These are phyloP conservation scores for Tilletia walkeri DNA, from an alignment of 1,284 basidiomycete species.

Conservation along the genomic window DNA sequence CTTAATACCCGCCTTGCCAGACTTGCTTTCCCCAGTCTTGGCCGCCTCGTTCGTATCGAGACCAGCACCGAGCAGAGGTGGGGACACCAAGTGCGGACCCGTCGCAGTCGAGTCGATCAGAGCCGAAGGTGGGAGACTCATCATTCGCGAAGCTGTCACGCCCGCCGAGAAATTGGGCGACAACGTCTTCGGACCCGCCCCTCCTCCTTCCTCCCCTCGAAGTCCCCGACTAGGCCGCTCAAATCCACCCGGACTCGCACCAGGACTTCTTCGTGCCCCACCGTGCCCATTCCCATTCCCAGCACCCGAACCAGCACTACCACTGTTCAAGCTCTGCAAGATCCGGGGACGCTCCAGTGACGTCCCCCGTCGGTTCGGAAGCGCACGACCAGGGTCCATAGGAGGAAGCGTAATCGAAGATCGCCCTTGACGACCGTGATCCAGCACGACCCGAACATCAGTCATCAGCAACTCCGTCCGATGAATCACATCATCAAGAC, in stretches of 20 bases:
- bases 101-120: not conserved
- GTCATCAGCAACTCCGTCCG: conserved; percentile 39
- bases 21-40: not conserved
- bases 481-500: conserved; percentile 41
- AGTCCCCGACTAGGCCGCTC: not conserved
- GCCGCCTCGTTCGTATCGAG: not conserved
- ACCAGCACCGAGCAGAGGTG: not conserved
- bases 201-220: not conserved
- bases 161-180: not conserved
- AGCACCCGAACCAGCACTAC: not conserved
- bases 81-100: not conserved
- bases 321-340: not conserved
- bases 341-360: conserved; percentile 7
- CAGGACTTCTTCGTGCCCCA: not conserved
- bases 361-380: not conserved
- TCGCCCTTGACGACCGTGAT: not conserved
- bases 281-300: not conserved
- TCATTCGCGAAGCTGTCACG: not conserved
- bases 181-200: not conserved
- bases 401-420: not conserved
- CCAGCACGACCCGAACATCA: conserved; percentile 11
- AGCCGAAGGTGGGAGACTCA: not conserved
- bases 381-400: not conserved
- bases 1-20: not conserved
- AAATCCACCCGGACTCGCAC: not conserved